These are phyloP conservation scores for Parasitella parasitica DNA, from an alignment of 371 early-diverging fungal genomes.

Conservation along the genomic window DNA sequence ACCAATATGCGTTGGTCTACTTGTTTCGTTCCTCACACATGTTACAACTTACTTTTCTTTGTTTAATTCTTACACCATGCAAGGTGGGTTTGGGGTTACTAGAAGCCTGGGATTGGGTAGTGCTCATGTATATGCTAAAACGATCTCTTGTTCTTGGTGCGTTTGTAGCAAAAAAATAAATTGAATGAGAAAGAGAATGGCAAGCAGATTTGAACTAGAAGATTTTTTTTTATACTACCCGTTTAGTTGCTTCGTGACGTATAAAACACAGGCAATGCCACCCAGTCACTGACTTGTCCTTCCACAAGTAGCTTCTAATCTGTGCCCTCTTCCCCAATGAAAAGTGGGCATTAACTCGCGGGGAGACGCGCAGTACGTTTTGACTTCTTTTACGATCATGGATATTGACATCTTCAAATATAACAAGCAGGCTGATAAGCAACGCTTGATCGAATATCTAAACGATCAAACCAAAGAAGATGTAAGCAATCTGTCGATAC, in stretches of 20 bases:
- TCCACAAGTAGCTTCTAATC: neutral
- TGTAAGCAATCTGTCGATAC: constrained; percentile 5
- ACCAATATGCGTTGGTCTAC: neutral
- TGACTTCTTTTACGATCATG: constrained; percentile 8
- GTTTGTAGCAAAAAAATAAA: constrained; percentile 6
- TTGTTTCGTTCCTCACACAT: neutral
- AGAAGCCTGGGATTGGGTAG: constrained; percentile 57
- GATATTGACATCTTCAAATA: constrained; percentile 23
- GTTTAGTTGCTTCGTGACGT: neutral
- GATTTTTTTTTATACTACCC: neutral
- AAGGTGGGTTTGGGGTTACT: constrained; percentile 65
- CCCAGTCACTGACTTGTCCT: neutral
- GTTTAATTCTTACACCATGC: constrained; percentile 83
- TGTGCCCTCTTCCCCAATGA: neutral
- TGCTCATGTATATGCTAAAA: constrained; percentile 52
- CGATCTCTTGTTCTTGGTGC: constrained; percentile 19
- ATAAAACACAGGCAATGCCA: neutral
- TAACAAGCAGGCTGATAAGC: constrained; percentile 22
- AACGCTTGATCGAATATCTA: constrained; percentile 14
- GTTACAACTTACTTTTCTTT: constrained; percentile 59
- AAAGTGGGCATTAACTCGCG: neutral
- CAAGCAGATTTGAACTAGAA: neutral
- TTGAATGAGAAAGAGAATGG: neutral
- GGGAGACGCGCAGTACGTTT: neutral
- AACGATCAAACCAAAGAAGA: neutral